Evolutionary conservation across 192 early-diverging fungal genomes (phyloP), one percentile per base, ranked within the genome.

Genomic region (Umbelopsis sp.): DNA sequence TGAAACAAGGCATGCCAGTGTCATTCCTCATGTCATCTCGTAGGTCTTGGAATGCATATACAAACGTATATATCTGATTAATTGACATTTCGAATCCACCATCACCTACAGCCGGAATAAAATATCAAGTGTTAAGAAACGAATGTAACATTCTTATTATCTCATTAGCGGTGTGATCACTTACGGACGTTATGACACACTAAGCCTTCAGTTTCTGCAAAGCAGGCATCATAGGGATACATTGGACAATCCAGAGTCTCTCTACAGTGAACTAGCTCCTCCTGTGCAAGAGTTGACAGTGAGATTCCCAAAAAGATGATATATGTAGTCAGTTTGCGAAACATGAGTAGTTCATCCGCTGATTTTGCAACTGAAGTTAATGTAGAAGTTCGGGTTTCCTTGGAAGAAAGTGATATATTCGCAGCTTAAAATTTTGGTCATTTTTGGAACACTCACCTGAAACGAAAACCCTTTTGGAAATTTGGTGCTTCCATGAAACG

Each of bases 221-320:
- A 79, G 45, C 77, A 79, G 25, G 54, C 65, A 22, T 79, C 67
- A 21, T 73, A 59, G n/a, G 77, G 77, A 59, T 79, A 79, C 24
- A 74, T 62, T 25, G 72, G 77, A 50, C 77, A 79, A 45, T 79
- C 65, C 24, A 73, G 25, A 4, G 62, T 67, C 52, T 79, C 70
- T 38, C 53, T 41, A 50, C 77, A 79, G 51, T 73, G 77, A 7
- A 4, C n/a, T 1, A 34, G 2, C 8, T 62, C 31, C 29, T 62
- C 29, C 29, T 62, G 29, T 20, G 56, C 56, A 62, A 32, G 14
- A 1, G 31, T 26, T 14, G 31, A 34, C 31, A 62, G 2, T 34
- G 56, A 62, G 29, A 22, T 16, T 34, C 25, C 56, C 31, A 62
- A 36, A 34, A 62, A 12, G 31, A 32, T 32, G 56, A 26, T 16